Evolutionary conservation across 495 filamentous ascomycete genomes (phyloP), one percentile per base, ranked within the genome.

Genomic region (Daldinia caldariorum): DNA sequence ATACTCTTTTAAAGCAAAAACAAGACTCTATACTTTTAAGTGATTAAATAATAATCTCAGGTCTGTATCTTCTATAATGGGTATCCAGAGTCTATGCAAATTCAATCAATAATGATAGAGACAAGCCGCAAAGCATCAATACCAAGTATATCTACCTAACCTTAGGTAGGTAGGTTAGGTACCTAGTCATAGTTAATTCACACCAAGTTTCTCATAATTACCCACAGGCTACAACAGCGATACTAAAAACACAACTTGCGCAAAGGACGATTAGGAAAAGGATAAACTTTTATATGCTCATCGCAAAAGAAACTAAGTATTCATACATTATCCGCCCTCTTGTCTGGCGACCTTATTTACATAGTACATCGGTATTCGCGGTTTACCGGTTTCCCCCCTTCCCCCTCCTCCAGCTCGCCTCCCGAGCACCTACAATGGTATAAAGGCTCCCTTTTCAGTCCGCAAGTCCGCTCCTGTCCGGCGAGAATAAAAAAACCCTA

Each of bases 311-410:
- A 63, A 41, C 69, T 50, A 57, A 67, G 20, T 72, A 72, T 64
- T 68, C 69, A 72, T 72, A 72, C 69, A 72, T 64, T 72, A 71
- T 61, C 34, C 37, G 64, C 64, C 69, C 34, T 26, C 29, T 16
- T 53, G 60, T 49, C 35, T 50, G 49, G 59, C 58, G 50, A 58
- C 59, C 12, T 59, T 72, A 72, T 72, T 72, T 72, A 72, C 69
- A 72, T 72, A 72, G 64, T 72, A 72, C 64, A 72, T 51, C 45
- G 69, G 60, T 67, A 63, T 54, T 35, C 39, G 54, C 16, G 26
- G 26, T 61, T 72, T 65, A 61, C 59, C 63, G 45, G 18, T 45
- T 10, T 1, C 34, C 6, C 34, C 34, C 34, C n/a, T n/a, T n/a
- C n/a, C 5, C 34, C 34, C 34, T 35, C 35, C 60, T 26, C 26